Conservation (phyloP, 371 early-diverging fungal species). For the Funneliformis caledonium region DNA sequence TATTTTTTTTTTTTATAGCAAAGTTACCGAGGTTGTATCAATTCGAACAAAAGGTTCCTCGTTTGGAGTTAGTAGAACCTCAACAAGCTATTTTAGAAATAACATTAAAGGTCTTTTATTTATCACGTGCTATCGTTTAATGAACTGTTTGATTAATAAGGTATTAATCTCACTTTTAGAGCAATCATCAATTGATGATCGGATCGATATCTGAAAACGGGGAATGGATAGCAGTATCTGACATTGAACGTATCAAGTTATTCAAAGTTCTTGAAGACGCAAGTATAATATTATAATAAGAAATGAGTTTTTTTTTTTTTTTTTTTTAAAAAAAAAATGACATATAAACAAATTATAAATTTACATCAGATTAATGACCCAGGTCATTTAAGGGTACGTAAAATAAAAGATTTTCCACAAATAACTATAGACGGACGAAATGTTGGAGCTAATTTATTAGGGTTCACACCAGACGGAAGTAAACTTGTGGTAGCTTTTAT, state of each 20-base stretch:
- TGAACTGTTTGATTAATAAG: too few species aligned
- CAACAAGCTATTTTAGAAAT: constrained; percentile 68
- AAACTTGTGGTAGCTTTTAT: constrained; percentile 63
- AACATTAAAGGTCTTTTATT: constrained; percentile 53
- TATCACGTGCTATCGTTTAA: too few species aligned
- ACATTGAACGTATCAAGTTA: constrained; percentile 72
- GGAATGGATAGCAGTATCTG: constrained; percentile 82
- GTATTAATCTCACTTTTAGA: constrained; percentile 9
- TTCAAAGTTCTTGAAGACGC: constrained; percentile 67
- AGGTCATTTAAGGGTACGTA: constrained; percentile 1
- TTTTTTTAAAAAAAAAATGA: not conserved
- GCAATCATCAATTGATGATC: constrained; percentile 67
- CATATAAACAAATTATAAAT: not conserved
- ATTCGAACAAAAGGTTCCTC: constrained; percentile 48
- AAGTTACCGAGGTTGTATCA: not conserved
- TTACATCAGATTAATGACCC: not conserved
- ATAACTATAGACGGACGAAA: not conserved
- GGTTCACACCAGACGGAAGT: constrained; percentile 10
- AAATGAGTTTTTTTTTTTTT: not conserved
- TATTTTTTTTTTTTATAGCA: constrained; percentile 23
- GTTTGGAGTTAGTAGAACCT: constrained; percentile 62
- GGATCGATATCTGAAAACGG: constrained; percentile 85
- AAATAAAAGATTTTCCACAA: constrained; percentile 26
- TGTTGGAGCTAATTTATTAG: constrained; percentile 20
- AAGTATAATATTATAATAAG: constrained; percentile 38